Evolutionary conservation across 2,329 filamentous ascomycete species (phyloP).

Genomic region (Leptosphaerulina australis): DNA sequence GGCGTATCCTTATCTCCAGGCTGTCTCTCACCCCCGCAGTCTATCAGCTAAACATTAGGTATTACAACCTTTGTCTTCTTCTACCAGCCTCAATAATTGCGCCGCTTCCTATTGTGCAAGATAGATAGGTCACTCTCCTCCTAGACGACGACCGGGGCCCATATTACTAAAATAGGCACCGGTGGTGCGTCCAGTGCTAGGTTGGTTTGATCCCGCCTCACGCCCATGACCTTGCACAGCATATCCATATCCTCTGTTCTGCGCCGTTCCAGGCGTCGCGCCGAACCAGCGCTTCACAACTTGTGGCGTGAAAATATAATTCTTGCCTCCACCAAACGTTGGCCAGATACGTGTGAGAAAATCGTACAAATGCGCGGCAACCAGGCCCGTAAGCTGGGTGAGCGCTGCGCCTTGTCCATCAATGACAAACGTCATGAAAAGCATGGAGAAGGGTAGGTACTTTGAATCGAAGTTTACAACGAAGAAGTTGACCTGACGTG

Average conservation of each 20-base stretch:
- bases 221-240: constrained; percentile 54
- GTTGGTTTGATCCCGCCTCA: constrained; percentile 21
- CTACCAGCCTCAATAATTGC: not conserved
- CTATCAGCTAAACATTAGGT: not conserved
- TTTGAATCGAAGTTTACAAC: constrained; percentile 84
- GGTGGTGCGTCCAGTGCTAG: constrained; percentile 36
- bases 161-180: constrained; percentile 33
- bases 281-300: constrained; percentile 73
- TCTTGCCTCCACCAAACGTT: constrained; percentile 81
- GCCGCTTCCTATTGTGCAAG: not conserved
- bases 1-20: not conserved
- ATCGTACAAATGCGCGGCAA: constrained; percentile 88
- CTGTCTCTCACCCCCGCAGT: not conserved
- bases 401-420: constrained; percentile 63
- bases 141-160: constrained; percentile 44
- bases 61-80: not conserved
- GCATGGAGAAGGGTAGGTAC: constrained; percentile 79
- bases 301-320: constrained; percentile 74
- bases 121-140: constrained; percentile 20
- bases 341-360: constrained; percentile 90
- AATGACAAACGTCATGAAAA: constrained; percentile 74
- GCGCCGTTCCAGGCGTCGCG: constrained; percentile 51
- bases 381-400: constrained; percentile 74
- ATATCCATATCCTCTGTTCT: constrained; percentile 66
- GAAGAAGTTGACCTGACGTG: constrained; percentile 76